A percentile compares a stretch with the other conserved stretches of the same genome.
Evolutionary conservation across 139 green algal genomes (phyloP).

Genomic region (Mesostigma viride): DNA sequence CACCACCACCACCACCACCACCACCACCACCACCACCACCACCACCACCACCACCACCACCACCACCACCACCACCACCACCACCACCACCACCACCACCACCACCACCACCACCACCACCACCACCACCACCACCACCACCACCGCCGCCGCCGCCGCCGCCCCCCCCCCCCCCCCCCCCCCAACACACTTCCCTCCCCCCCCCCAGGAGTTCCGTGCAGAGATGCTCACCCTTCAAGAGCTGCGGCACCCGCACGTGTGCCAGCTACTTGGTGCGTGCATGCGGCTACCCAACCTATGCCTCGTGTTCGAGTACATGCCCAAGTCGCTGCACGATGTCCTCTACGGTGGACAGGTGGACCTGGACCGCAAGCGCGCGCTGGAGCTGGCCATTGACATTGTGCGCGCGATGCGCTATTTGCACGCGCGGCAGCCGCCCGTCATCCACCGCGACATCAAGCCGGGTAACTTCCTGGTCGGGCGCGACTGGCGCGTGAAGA

Average conservation of each 20-base stretch:
- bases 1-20: too few relatives aligned
- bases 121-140: too few relatives aligned
- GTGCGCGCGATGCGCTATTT: conserved; percentile 39
- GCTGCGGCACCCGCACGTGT: conserved; percentile 52
- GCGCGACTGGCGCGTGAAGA: conserved; percentile 12
- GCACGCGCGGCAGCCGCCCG: too few relatives aligned
- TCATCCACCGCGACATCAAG: conserved; percentile 43
- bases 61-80: too few relatives aligned
- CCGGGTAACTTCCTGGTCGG: conserved; percentile 32
- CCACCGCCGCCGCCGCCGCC: too few relatives aligned
- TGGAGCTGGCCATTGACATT: conserved; percentile 20
- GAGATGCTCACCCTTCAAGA: conserved; percentile 30
- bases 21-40: too few relatives aligned
- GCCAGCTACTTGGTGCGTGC: conserved; percentile 51
- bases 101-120: too few relatives aligned
- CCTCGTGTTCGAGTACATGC: conserved; percentile 56
- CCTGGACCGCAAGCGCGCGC: conserved; percentile 38
- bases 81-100: too few relatives aligned
- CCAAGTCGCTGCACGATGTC: conserved; percentile 42
- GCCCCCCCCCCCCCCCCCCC: too few relatives aligned
- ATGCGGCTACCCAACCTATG: conserved; percentile 39
- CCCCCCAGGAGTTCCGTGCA: too few relatives aligned
- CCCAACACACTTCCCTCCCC: too few relatives aligned
- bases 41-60: too few relatives aligned
- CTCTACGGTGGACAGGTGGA: conserved; percentile 40